A percentile compares a stretch with the other conserved stretches of the same genome.
phyloP scores from a whole-genome alignment of 2,329 filamentous ascomycete species.

The Tolypocladium tropicale region DNA sequence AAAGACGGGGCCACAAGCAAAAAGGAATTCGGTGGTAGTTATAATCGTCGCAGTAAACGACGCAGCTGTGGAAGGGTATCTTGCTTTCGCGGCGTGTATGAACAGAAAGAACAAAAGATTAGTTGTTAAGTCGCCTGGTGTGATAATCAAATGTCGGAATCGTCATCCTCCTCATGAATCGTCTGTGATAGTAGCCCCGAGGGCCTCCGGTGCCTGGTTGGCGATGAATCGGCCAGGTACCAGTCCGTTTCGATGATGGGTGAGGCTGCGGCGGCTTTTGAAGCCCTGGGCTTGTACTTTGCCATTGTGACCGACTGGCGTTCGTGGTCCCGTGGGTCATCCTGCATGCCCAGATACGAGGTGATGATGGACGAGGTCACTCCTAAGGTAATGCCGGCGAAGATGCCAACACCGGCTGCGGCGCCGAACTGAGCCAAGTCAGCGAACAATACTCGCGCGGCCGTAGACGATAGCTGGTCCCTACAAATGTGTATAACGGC shows the following conservation, averaged over 20 bases:
- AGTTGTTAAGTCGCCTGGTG: background rate
- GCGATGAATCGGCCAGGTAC: slow-evolving; percentile 24
- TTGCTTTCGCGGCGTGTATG: slow-evolving; percentile 2
- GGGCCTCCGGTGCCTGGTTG: slow-evolving; percentile 28
- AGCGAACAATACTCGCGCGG: background rate
- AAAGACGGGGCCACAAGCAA: background rate
- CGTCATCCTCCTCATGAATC: slow-evolving; percentile 65
- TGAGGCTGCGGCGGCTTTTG: background rate
- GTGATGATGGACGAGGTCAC: slow-evolving; percentile 45
- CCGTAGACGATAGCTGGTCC: slow-evolving; percentile 2
- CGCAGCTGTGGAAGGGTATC: background rate
- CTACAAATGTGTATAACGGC: slow-evolving; percentile 34
- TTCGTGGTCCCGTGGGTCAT: slow-evolving; percentile 9
- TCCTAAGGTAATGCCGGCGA: slow-evolving; percentile 50
- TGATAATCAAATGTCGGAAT: slow-evolving; percentile 32
- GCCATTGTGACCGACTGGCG: slow-evolving; percentile 4
- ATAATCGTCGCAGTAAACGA: background rate
- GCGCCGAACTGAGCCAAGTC: slow-evolving; percentile 40
- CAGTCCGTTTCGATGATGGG: slow-evolving; percentile 26
- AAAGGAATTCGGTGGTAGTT: background rate
- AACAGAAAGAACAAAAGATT: background rate
- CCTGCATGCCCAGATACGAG: slow-evolving; percentile 35
- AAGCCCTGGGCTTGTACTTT: background rate
- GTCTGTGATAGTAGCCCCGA: slow-evolving; percentile 51
- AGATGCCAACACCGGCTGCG: slow-evolving; percentile 56